Base-by-base conservation (phyloP, 2,329 filamentous ascomycete species). In the Penicillium sp. region DNA sequence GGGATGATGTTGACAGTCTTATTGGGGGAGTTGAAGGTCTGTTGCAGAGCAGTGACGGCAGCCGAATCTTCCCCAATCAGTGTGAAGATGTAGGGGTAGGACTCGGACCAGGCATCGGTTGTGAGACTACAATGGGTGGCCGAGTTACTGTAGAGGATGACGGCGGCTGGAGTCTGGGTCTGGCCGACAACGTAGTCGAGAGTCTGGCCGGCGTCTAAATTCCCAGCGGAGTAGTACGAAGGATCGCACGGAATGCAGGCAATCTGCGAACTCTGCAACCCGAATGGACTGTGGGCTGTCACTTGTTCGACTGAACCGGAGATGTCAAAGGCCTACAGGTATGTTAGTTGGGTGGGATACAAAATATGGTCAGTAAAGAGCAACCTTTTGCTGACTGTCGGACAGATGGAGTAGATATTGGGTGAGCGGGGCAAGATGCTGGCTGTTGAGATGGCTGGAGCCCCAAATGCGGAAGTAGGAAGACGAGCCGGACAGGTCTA, bases 201-300 rank as follows among this genome's bases (percentile, higher is more conserved):
- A 4, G 68, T 69, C 23, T 59, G 53, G 44, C 58, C 62, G 8
- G 62, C 67, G 51, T 63, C 58, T 24, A 70, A 51, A 26, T 66
- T 62, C n/a, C 68, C 70, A 27, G 26, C 26, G 9, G 63, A 52
- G 51, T 73, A 74, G 20, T 61, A 63, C 28, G 61, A 57, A 1
- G 57, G 50, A 51, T 74, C 71, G 53, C 71, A 74, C 34, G 66
- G 67, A 42, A 74, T 56, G 38, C 68, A 68, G 41, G 69, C 69
- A 46, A 74, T 71, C 16, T 63, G 53, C 10, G 50, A 49, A 11
- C 26, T 50, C 14, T 55, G 53, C 23, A 69, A 38, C 2, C 37
- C 38, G n/a, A 59, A 51, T 3, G 63, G 61, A 52, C 67, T 64
- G 26, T 56, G 49, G 16, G 59, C 56, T n/a, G 55, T 52, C 18